A percentile compares a stretch with the other conserved stretches of the same genome.
Evolutionary conservation across 352 stramenopile genomes (phyloP).

Genomic region (Globisporangium radiosum): DNA sequence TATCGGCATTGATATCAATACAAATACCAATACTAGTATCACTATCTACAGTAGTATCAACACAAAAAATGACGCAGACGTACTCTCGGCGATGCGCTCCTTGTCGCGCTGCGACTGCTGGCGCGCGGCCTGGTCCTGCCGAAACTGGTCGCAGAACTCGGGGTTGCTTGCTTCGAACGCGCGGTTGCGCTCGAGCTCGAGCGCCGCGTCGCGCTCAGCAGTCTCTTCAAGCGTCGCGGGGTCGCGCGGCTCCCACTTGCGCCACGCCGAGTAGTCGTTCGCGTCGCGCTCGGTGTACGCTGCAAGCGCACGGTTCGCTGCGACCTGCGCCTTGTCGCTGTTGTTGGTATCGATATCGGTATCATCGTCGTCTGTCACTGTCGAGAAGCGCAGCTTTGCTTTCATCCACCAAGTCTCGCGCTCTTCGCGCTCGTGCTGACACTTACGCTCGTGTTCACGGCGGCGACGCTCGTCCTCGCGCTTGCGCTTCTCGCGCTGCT

Average conservation of each 20-base stretch:
- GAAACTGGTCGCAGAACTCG: slow-evolving; percentile 76
- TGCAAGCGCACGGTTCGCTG: slow-evolving; percentile 49
- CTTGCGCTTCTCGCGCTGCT: slow-evolving; percentile 28
- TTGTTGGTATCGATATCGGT: slow-evolving; percentile 9
- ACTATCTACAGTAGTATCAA: no score
- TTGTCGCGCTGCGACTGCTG: slow-evolving; percentile 51
- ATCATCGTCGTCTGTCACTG: slow-evolving; percentile 15
- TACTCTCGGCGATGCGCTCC: slow-evolving; percentile 44
- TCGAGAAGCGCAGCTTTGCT: slow-evolving; percentile 47
- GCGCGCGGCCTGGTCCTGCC: slow-evolving; percentile 58
- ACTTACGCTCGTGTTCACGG: slow-evolving; percentile 34
- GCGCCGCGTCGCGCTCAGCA: slow-evolving; percentile 35
- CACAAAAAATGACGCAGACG: slow-evolving; percentile 6
- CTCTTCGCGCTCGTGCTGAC: slow-evolving; percentile 48
- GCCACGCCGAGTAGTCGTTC: slow-evolving; percentile 82
- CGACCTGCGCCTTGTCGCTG: slow-evolving; percentile 18
- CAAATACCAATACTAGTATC: no score
- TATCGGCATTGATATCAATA: no score
- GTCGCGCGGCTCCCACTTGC: slow-evolving; percentile 67
- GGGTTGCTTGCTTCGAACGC: slow-evolving; percentile 76
- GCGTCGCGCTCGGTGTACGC: slow-evolving; percentile 71
- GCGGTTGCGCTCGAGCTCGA: slow-evolving; percentile 59
- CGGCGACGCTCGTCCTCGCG: slow-evolving; percentile 32
- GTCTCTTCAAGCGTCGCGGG: slow-evolving; percentile 57
- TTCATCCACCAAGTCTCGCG: slow-evolving; percentile 60